Conservation (phyloP, 371 early-diverging fungal genomes). For the Chytridiales sp. region DNA sequence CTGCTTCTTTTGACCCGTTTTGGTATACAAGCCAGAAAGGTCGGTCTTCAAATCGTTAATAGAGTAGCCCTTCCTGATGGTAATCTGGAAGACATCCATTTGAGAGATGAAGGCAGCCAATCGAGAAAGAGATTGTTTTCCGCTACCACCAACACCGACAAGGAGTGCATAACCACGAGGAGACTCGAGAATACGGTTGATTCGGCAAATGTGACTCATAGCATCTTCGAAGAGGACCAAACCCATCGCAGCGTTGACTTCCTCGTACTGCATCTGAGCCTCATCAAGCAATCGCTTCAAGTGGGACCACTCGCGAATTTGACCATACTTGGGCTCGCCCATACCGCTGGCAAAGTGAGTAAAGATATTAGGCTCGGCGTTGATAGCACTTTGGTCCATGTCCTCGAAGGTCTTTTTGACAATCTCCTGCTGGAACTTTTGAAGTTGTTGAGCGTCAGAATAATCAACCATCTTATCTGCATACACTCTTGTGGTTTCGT, state of each 20-base stretch:
- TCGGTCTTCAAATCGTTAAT: slow-evolving; percentile 57
- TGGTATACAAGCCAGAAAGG: slow-evolving; percentile 52
- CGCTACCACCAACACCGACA: slow-evolving; percentile 64
- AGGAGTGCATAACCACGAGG: slow-evolving; percentile 61
- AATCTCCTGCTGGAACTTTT: slow-evolving; percentile 52
- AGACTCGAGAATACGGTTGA: slow-evolving; percentile 59
- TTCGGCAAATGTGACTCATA: slow-evolving; percentile 60
- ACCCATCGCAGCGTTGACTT: slow-evolving; percentile 61
- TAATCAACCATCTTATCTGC: slow-evolving; percentile 60
- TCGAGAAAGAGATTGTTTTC: slow-evolving; percentile 59
- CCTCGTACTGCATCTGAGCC: slow-evolving; percentile 60
- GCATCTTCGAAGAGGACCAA: slow-evolving; percentile 66
- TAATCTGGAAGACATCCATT: slow-evolving; percentile 66
- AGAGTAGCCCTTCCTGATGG: slow-evolving; percentile 57
- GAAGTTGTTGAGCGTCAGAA: slow-evolving; percentile 43
- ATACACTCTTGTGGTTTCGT: slow-evolving; percentile 58
- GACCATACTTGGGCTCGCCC: slow-evolving; percentile 59
- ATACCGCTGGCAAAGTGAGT: slow-evolving; percentile 59
- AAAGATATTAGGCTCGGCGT: slow-evolving; percentile 57
- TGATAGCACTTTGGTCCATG: slow-evolving; percentile 51
- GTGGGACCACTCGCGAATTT: slow-evolving; percentile 53
- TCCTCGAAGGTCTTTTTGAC: slow-evolving; percentile 61
- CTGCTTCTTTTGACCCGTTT: slow-evolving; percentile 60
- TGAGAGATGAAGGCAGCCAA: slow-evolving; percentile 60
- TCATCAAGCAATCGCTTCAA: slow-evolving; percentile 56